These are phyloP conservation scores for Sextonia rubra DNA, from an alignment of 164 flowering plant genomes.

Conservation along the genomic window DNA sequence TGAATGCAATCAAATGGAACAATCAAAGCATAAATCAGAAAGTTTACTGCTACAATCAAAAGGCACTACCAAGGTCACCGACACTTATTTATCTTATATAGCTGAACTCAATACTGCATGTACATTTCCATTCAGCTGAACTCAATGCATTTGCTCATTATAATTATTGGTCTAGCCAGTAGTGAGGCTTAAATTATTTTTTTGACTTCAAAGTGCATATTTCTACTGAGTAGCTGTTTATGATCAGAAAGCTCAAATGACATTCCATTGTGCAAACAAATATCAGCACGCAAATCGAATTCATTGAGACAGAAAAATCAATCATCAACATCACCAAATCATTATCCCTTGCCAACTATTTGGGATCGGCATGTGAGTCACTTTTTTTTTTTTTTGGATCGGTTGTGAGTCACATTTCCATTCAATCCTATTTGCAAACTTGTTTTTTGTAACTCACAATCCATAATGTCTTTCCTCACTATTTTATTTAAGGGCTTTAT, in stretches of 20 bases:
- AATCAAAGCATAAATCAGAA: not conserved
- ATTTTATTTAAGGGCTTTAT: too few species aligned
- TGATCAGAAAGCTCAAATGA: not conserved
- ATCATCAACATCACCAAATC: not conserved
- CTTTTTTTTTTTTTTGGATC: too few species aligned
- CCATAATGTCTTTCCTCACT: too few species aligned
- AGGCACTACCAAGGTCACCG: not conserved
- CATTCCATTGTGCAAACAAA: not conserved
- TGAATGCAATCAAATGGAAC: not conserved
- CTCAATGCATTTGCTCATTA: not conserved
- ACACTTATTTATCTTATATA: not conserved
- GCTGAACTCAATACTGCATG: not conserved
- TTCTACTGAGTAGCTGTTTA: not conserved
- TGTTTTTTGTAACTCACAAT: too few species aligned
- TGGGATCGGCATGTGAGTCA: too few species aligned
- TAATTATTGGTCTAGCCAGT: not conserved
- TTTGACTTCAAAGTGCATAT: not conserved
- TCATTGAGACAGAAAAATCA: not conserved
- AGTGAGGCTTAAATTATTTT: not conserved
- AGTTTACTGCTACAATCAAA: not conserved
- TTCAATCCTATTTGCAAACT: too few species aligned
- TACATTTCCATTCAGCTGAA: not conserved
- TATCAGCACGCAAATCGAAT: not conserved
- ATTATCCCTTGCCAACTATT: too few species aligned
- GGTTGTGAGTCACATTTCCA: too few species aligned